Conservation (phyloP, 2,329 filamentous ascomycete genomes). For the Volutella citrinella region DNA sequence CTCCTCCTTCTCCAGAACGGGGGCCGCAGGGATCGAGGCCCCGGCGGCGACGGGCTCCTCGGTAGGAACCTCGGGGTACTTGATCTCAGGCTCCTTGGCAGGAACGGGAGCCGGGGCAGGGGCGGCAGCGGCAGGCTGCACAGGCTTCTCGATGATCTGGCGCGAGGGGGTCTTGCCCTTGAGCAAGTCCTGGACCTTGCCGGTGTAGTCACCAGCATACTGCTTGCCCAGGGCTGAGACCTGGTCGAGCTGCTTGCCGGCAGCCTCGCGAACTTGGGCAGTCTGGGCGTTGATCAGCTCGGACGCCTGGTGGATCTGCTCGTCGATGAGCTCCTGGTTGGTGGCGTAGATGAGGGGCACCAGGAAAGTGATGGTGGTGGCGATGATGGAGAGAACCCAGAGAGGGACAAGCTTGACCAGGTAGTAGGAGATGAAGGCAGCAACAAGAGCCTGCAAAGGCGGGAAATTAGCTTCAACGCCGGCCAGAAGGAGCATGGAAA, state of each 20-base stretch:
- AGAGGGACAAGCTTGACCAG: slow-evolving; percentile 68
- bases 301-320: slow-evolving; percentile 55
- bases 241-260: slow-evolving; percentile 62
- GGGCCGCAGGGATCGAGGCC: slow-evolving; percentile 23
- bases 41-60: slow-evolving; percentile 32
- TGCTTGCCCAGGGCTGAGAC: slow-evolving; percentile 64
- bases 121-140: slow-evolving; percentile 7
- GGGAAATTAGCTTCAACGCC: slow-evolving; percentile 15
- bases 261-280: slow-evolving; percentile 57
- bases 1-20: slow-evolving; percentile 18
- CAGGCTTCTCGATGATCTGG: slow-evolving; percentile 37
- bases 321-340: slow-evolving; percentile 69
- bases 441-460: slow-evolving; percentile 54
- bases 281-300: slow-evolving; percentile 62
- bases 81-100: slow-evolving; percentile 30
- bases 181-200: slow-evolving; percentile 65
- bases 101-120: slow-evolving; percentile 10
- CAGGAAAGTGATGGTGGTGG: slow-evolving; percentile 58
- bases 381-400: slow-evolving; percentile 64
- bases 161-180: slow-evolving; percentile 46
- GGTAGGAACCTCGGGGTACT: slow-evolving; percentile 36
- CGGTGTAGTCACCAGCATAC: slow-evolving; percentile 65
- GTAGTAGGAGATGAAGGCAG: slow-evolving; percentile 64
- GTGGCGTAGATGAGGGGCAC: slow-evolving; percentile 61
- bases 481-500: too few species aligned